Evolutionary conservation across 305 asterid genomes (phyloP).

Genomic region (Rubia balearica): DNA sequence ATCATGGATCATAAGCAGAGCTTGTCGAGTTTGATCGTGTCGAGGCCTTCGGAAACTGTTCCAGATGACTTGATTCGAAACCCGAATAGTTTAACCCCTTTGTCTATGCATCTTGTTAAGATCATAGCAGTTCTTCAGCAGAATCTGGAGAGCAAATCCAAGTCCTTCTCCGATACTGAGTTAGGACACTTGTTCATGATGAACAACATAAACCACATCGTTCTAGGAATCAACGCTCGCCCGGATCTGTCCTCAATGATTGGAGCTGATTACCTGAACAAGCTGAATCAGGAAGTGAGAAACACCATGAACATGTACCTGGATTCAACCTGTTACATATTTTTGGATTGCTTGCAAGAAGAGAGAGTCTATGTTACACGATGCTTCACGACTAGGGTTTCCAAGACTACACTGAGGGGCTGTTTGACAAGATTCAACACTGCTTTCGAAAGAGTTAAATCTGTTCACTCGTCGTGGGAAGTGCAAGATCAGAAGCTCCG

Average conservation of each 20-base stretch:
- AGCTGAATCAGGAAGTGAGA: conserved; percentile 16
- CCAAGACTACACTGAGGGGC: conserved; percentile 25
- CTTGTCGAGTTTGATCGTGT: conserved; percentile 26
- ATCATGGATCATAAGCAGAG: conserved; percentile 24
- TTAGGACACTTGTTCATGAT: conserved; percentile 35
- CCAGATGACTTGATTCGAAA: conserved; percentile 23
- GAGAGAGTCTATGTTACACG: conserved; percentile 24
- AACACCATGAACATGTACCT: conserved; percentile 23
- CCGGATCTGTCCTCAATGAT: conserved; percentile 32
- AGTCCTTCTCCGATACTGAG: conserved; percentile 17
- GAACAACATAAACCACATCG: conserved; percentile 49
- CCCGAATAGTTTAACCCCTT: conserved; percentile 9
- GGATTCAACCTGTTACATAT: conserved; percentile 24
- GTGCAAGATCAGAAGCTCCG: conserved; percentile 33
- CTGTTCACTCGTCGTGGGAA: conserved; percentile 27
- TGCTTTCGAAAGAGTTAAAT: conserved; percentile 27
- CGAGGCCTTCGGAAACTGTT: conserved; percentile 26
- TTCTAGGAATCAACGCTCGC: conserved; percentile 25
- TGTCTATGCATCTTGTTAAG: conserved; percentile 39
- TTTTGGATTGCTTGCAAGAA: conserved; percentile 35
- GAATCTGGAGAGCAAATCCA: conserved; percentile 31
- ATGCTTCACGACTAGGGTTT: conserved; percentile 25
- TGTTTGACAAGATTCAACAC: conserved; percentile 31
- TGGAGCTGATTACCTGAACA: conserved; percentile 27
- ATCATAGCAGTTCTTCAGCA: conserved; percentile 30